Percentiles rank a stretch among this genome's conserved stretches.
Conservation (phyloP, 1,284 basidiomycete species). For the Moesziomyces antarcticus region DNA sequence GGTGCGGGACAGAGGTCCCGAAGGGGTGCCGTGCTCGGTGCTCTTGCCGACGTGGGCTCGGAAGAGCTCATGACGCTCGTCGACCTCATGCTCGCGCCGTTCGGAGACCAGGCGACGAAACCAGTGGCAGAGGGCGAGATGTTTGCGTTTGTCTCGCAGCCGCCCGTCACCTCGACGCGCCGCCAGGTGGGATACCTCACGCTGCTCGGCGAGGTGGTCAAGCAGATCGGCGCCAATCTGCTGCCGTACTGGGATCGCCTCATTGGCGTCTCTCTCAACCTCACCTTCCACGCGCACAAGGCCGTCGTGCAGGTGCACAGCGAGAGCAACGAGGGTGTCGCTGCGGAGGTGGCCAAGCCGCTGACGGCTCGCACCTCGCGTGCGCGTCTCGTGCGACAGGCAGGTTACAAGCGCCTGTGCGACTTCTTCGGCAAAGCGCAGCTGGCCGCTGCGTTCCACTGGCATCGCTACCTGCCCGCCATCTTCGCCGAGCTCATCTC, state of each 20-base stretch:
- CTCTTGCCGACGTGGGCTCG: conserved; percentile 78
- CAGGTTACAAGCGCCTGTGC: conserved; percentile 84
- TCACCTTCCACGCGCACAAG: conserved; percentile 54
- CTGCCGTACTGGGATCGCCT: conserved; percentile 54
- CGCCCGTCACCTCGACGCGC: conserved; percentile 35
- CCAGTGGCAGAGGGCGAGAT: conserved; percentile 21
- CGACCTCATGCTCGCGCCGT: conserved; percentile 88
- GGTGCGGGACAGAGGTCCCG: conserved; percentile 73
- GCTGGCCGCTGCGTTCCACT: conserved; percentile 75
- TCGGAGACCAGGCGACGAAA: conserved; percentile 69
- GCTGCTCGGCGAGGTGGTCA: conserved; percentile 62
- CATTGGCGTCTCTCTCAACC: conserved; percentile 51
- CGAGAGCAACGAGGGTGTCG: conserved; percentile 13
- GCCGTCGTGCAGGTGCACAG: conserved; percentile 28
- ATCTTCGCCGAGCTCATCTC: conserved; percentile 81
- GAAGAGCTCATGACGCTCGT: conserved; percentile 82
- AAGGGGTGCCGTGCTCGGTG: conserved; percentile 79
- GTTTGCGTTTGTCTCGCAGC: conserved; percentile 45
- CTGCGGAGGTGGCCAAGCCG: conserved; percentile 6
- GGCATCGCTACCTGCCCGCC: conserved; percentile 76
- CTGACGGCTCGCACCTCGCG: conserved; percentile 36
- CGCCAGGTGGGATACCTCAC: conserved; percentile 69
- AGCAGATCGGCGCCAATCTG: conserved; percentile 56
- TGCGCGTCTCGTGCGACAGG: conserved; percentile 75
- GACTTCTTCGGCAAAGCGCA: conserved; percentile 80